A percentile compares a stretch with the other conserved stretches of the same genome.
Conservation (phyloP, 352 stramenopile genomes). For the Globisporangium spiculum region DNA sequence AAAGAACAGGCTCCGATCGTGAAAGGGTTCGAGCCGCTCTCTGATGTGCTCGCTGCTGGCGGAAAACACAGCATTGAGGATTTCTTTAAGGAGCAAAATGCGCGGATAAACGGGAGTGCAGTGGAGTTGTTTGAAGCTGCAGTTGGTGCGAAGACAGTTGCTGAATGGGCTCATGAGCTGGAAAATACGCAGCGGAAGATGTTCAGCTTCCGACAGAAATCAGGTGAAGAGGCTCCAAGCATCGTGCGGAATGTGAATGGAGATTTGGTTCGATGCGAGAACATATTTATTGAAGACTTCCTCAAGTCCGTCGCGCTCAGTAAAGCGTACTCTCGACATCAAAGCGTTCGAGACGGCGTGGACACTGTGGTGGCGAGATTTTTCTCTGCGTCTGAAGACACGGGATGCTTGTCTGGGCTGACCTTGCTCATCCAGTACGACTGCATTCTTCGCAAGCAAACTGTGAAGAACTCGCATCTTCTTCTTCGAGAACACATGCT, state of each 20-base stretch:
- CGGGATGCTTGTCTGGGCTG: constrained; percentile 27
- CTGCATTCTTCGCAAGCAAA: constrained; percentile 55
- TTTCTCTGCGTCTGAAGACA: constrained; percentile 21
- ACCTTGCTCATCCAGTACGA: constrained; percentile 68
- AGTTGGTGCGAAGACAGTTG: constrained; percentile 2
- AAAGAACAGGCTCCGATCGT: constrained; percentile 43
- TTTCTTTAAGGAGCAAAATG: constrained; percentile 25
- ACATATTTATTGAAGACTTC: constrained; percentile 79
- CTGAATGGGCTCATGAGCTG: constrained; percentile 26
- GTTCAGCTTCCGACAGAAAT: constrained; percentile 27
- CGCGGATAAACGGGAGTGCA: constrained; percentile 17
- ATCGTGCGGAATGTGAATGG: constrained; percentile 30
- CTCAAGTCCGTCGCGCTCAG: constrained; percentile 61
- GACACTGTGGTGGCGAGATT: constrained; percentile 47
- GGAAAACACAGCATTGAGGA: constrained; percentile 13
- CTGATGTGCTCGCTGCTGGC: constrained; percentile 23
- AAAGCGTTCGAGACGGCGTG: constrained; percentile 66
- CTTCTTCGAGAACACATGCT: constrained; percentile 81
- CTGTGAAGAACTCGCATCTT: constrained; percentile 52
- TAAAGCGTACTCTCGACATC: constrained; percentile 43
- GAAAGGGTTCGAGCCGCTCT: constrained; percentile 31
- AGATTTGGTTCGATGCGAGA: constrained; percentile 40
- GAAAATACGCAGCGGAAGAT: constrained; percentile 30
- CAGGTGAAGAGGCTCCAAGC: constrained; percentile 10
- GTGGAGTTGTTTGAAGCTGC: constrained; percentile 13